Base-by-base conservation (phyloP, 768 basidiomycete species). In the Scleroderma citrinum region DNA sequence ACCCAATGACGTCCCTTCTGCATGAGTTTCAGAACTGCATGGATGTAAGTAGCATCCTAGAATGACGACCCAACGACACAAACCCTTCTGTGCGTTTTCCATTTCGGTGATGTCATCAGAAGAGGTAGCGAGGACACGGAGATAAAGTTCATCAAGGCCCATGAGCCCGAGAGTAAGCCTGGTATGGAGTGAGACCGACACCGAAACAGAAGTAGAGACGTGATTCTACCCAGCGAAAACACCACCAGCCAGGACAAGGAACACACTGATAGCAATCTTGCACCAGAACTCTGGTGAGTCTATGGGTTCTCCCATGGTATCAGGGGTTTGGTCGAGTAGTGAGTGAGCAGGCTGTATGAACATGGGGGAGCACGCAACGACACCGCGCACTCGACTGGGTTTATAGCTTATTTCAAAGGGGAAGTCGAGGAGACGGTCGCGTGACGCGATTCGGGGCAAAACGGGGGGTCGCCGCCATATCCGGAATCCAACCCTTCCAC, bases 131-230 rank as follows among this genome's bases (percentile, higher is more conserved):
- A 96, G 74, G 3, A 95, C 93, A 16, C 91, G 81, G 5, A 96
- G 77, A 58, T 95, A 90, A 14, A 96, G 77, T 52, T 92, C 89
- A 55, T 96, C 92, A 16, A 94, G 76, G 1, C 93, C 93, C 93
- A 95, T 95, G 23, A 96, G 73, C 1, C 91, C 93, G 24, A 96
- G 80, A 0, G 93, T 96, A 46, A 96, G 70, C 3, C 92, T 92
- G 56, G 17, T 12, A 2, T 14, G 8, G 21, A 61, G 11, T 38
- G 47, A 3, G 39, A 1, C 5, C 14, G 26, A 32, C 32, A 14
- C 20, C 16, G 14, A 16, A 42, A 26, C 23, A 49, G n/a, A 8
- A 24, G 11, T 19, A 8, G n/a, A 47, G 35, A 19, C 16, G 68
- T 80, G 34, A 13, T 35, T n/a, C 44, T 50, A 88, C 93, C 94